Percentiles rank a stretch among this genome's conserved stretches.
Conservation (phyloP, 2,329 filamentous ascomycete genomes). For the Sclerotinia borealis region DNA sequence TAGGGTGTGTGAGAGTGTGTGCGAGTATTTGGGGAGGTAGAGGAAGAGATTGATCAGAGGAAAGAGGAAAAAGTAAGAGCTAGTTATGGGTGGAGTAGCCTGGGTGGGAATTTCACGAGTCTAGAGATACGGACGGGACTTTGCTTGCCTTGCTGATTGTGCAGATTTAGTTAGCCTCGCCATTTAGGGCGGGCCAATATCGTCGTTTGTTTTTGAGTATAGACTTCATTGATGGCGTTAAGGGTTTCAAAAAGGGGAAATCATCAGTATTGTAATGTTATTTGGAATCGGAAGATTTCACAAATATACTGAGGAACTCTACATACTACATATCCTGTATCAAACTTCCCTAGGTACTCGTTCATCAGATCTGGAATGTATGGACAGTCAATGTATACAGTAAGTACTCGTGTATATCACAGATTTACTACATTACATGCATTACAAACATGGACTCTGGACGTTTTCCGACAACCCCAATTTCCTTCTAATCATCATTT, state of each 20-base stretch:
- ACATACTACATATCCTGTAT: background rate
- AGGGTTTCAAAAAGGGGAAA: background rate
- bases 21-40: background rate
- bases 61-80: background rate
- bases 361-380: background rate
- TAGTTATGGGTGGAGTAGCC: too few species aligned
- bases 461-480: background rate
- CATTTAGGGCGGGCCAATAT: background rate
- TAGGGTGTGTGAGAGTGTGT: background rate
- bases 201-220: background rate
- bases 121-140: background rate
- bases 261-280: background rate
- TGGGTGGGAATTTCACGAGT: background rate
- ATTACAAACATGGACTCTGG: background rate
- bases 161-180: background rate
- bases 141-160: background rate
- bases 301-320: background rate
- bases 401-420: too few species aligned
- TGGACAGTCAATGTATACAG: background rate
- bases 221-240: background rate
- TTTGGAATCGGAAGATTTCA: background rate
- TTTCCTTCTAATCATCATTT: background rate
- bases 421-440: background rate
- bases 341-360: background rate
- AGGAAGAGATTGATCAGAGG: slow-evolving; percentile 6